Percentiles rank a stretch among this genome's conserved stretches.
Conservation (phyloP, 495 filamentous ascomycete species). For the Pseudotulostoma volvatum region DNA sequence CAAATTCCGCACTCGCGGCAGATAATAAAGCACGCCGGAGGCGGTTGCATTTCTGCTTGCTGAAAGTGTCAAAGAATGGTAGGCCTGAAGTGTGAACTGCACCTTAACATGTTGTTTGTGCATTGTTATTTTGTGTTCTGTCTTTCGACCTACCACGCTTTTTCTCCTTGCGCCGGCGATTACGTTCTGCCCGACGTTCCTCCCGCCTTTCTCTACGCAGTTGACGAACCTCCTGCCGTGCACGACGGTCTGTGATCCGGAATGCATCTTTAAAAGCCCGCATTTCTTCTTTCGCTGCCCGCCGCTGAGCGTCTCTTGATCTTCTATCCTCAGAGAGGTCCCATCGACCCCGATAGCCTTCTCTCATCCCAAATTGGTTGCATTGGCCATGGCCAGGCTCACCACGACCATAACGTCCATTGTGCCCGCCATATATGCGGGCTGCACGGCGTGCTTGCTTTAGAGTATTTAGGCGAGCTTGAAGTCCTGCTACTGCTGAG, state of each 20-base stretch:
- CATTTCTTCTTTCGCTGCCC: conserved; percentile 25
- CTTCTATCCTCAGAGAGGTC: conserved; percentile 24
- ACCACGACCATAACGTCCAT: conserved; percentile 11
- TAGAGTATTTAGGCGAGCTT: conserved; percentile 20
- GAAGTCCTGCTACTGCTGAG: conserved; percentile 24
- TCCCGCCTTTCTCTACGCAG: conserved; percentile 15
- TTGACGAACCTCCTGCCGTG: conserved; percentile 25
- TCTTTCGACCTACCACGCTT: too few species aligned
- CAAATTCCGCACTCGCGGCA: too few species aligned
- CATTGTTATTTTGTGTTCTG: too few species aligned
- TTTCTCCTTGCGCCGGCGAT: conserved; percentile 12
- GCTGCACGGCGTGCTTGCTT: conserved; percentile 25
- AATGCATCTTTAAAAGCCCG: conserved; percentile 24
- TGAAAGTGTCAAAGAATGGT: too few species aligned
- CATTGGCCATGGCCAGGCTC: conserved; percentile 3
- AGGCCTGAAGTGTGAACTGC: too few species aligned
- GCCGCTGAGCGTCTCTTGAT: conserved; percentile 16
- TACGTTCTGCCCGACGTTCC: conserved; percentile 10
- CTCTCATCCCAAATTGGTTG: conserved; percentile 3
- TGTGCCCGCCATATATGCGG: conserved; percentile 9
- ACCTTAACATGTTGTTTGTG: too few species aligned
- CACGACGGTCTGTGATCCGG: conserved; percentile 22
- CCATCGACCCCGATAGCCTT: conserved; percentile 23
- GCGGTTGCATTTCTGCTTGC: too few species aligned
- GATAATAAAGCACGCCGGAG: too few species aligned